These are phyloP conservation scores for Sphaerulina musiva DNA, from an alignment of 2,329 filamentous ascomycete genomes.

Conservation along the genomic window DNA sequence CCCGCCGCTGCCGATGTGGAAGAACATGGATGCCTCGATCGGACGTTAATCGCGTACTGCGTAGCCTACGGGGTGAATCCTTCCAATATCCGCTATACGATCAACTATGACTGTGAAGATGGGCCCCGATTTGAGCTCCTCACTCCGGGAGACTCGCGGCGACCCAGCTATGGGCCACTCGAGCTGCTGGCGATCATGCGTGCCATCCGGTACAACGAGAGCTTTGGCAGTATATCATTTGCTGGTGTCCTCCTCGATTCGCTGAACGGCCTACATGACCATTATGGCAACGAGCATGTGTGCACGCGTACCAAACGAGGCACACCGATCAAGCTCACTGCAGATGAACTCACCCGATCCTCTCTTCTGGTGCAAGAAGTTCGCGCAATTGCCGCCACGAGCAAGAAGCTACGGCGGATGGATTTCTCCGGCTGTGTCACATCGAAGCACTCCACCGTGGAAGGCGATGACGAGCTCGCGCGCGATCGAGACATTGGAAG, in stretches of 20 bases:
- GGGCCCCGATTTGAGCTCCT: constrained; percentile 60
- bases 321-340: constrained; percentile 49
- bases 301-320: constrained; percentile 52
- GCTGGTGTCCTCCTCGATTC: constrained; percentile 57
- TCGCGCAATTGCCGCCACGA: constrained; percentile 60
- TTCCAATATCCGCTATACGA: constrained; percentile 58
- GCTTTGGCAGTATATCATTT: constrained; percentile 62
- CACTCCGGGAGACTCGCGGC: constrained; percentile 47
- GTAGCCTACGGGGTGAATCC: constrained; percentile 62
- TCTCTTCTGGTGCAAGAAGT: constrained; percentile 63
- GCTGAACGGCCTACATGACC: constrained; percentile 56
- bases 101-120: constrained; percentile 58
- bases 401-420: constrained; percentile 54
- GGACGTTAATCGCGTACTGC: constrained; percentile 63
- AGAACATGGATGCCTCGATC: constrained; percentile 56
- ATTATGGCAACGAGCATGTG: constrained; percentile 56
- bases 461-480: constrained; percentile 37
- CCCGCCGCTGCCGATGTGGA: constrained; percentile 50
- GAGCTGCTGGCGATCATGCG: constrained; percentile 66
- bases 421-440: constrained; percentile 60
- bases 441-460: constrained; percentile 43
- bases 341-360: constrained; percentile 49
- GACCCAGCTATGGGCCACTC: constrained; percentile 51
- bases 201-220: constrained; percentile 63
- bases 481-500: constrained; percentile 55